Base-by-base conservation (phyloP, 805 yeast genomes). In the Myxozyma geophila region DNA sequence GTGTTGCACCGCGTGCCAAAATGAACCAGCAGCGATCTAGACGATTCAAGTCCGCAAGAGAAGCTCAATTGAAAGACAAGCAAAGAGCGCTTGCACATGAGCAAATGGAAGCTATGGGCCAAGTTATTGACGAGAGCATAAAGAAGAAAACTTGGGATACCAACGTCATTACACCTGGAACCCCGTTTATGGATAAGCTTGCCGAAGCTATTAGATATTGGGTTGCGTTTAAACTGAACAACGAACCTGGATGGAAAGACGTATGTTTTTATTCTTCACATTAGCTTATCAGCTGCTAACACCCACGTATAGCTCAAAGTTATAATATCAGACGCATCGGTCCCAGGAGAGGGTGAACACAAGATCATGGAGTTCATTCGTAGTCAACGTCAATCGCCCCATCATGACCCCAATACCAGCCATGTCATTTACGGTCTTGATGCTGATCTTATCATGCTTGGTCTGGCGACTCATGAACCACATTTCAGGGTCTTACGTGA, bases 331-430 rank as follows among this genome's bases (percentile, higher is more conserved):
- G 99, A 93, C 74, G 96, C 97, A 37, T 87, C 96, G 0, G 98
- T 93, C 13, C 99, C 99, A 0, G 99, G 99, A 67, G 99, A 95
- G 81, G 99, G 99, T 74, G 99, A 95, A 76, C 99, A 95, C 79
- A 95, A 95, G 76, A 87, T 95, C 71, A 95, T 95, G 99, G 92
- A 89, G 72, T 95, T 92, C 74, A 89, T 95, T 62, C 85, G 99
- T 72, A 84, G 90, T 48, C 98, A 92, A 74, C 82, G 98, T 70
- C 83, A 88, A 47, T 95, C 89, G 70, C 90, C 96, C 0, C 86
- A 87, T 73, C 90, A 93, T 76, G 84, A 90, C 73, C 97, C 98
- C 58, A 93, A 95, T 74, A 92, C 97, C 1, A 82, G 86, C n/a
- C 99, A 95, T 76, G 90, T 96, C 75, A 92, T 95, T 62, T 96